phyloP scores from a whole-genome alignment of 768 basidiomycete genomes.

The Boletus sp. region DNA sequence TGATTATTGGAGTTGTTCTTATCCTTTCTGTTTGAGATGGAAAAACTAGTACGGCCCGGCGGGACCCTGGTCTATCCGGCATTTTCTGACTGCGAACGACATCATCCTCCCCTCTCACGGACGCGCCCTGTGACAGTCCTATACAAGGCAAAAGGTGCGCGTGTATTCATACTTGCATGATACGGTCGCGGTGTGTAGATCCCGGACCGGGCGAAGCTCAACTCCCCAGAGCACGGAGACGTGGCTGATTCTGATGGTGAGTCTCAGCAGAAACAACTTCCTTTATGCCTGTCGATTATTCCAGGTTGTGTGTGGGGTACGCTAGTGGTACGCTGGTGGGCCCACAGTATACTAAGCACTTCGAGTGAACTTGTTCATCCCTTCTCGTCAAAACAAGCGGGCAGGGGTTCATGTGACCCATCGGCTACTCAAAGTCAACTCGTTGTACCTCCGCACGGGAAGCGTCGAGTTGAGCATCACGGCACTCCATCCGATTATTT shows the following conservation, averaged over 20 bases:
- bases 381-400: not conserved
- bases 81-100: too few species aligned
- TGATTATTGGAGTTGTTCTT: too few species aligned
- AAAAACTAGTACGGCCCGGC: not conserved
- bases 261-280: not conserved
- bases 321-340: not conserved
- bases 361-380: not conserved
- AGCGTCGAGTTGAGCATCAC: not conserved
- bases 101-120: not conserved
- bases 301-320: not conserved
- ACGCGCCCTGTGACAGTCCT: not conserved
- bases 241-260: not conserved
- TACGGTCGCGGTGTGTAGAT: not conserved
- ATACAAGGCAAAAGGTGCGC: not conserved
- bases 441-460: not conserved
- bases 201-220: too few species aligned
- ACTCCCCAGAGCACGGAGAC: not conserved
- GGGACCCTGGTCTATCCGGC: not conserved
- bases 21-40: not conserved
- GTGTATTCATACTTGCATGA: not conserved
- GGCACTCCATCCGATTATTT: not conserved
- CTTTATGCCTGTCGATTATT: not conserved
- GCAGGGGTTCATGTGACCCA: conserved; percentile 4
- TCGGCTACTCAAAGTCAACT: not conserved
- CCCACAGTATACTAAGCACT: not conserved